A percentile compares a stretch with the other conserved stretches of the same genome.
Evolutionary conservation across 768 basidiomycete genomes (phyloP).

Genomic region (Xerocomellus amylosporus): DNA sequence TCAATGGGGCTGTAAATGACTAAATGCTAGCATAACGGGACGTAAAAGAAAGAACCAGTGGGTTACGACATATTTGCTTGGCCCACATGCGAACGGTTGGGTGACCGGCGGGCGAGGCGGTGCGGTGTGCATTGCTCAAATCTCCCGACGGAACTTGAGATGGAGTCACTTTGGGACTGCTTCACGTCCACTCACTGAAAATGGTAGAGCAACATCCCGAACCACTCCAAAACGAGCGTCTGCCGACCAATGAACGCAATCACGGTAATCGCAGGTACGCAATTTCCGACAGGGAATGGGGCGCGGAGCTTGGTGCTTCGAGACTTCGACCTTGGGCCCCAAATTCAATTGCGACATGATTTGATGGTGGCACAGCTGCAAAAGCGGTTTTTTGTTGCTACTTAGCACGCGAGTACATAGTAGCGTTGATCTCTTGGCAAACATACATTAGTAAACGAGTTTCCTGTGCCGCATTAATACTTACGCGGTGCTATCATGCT

Average conservation of each 20-base stretch:
- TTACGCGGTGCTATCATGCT: too few species aligned
- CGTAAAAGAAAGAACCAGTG: neutral
- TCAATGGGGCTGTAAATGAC: conserved; percentile 7
- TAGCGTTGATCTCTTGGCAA: conserved; percentile 1
- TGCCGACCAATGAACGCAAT: neutral
- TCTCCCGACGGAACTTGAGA: neutral
- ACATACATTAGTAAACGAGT: neutral
- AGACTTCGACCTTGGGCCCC: neutral
- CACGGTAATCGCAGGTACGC: neutral
- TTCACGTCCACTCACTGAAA: neutral
- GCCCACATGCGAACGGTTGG: conserved; percentile 1
- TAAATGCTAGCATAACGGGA: conserved; percentile 8
- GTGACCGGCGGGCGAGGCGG: neutral
- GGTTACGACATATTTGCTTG: neutral
- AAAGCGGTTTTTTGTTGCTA: conserved; percentile 5
- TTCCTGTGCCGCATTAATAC: neutral
- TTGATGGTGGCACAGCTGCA: conserved; percentile 1
- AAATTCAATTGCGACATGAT: neutral
- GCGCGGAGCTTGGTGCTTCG: neutral
- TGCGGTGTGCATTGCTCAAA: neutral
- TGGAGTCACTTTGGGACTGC: neutral
- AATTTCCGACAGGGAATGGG: neutral
- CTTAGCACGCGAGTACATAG: too few species aligned
- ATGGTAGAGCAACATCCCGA: neutral
- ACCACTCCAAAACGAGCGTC: neutral